phyloP scores from a whole-genome alignment of 78 protist species.

The Dictyostelium capitatum region DNA sequence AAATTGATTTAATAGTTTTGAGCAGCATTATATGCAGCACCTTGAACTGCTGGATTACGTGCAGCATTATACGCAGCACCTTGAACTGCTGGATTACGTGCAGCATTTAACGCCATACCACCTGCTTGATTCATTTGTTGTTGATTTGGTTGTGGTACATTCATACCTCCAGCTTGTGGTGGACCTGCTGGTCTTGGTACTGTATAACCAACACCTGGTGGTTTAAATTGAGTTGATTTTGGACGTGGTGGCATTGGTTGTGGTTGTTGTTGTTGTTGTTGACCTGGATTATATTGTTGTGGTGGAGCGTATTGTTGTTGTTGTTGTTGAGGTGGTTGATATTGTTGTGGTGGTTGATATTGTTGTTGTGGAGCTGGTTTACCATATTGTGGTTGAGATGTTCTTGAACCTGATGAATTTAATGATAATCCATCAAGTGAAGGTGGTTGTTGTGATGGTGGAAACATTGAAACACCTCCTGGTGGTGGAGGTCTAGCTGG shows the following conservation, averaged over 20 bases:
- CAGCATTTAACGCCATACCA: slow-evolving; percentile 29
- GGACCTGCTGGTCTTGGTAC: slow-evolving; percentile 1
- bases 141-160: slow-evolving; percentile 21
- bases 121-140: slow-evolving; percentile 11
- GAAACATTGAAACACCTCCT: slow-evolving; percentile 1
- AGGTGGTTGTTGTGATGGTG: slow-evolving; percentile 3
- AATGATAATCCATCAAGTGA: neutral
- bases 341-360: neutral
- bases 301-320: neutral
- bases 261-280: slow-evolving; percentile 13
- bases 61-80: slow-evolving; percentile 27
- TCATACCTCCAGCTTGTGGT: neutral
- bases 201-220: neutral
- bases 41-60: slow-evolving; percentile 35
- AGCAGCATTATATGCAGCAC: slow-evolving; percentile 35
- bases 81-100: slow-evolving; percentile 45
- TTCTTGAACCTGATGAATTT: neutral
- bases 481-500: neutral
- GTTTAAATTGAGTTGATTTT: neutral
- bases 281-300: slow-evolving; percentile 20
- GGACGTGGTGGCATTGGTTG: slow-evolving; percentile 8
- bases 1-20: neutral
- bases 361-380: slow-evolving; percentile 9
- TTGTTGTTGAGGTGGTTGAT: neutral
- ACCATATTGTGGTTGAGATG: neutral